These are phyloP conservation scores for Carex littledalei DNA, from an alignment of 176 grass and related monocot genomes.

Conservation along the genomic window DNA sequence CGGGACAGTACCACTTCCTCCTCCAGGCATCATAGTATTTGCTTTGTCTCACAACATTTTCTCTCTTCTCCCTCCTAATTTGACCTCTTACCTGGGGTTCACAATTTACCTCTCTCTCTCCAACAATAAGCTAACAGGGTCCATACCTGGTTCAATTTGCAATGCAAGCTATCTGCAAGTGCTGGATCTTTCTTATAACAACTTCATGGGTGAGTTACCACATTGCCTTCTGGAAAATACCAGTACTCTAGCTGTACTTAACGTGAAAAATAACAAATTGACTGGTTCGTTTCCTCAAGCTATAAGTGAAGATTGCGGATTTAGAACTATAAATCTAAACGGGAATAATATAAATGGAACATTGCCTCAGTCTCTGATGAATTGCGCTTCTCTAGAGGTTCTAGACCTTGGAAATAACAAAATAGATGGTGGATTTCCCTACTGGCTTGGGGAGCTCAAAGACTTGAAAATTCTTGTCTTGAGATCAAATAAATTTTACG, in stretches of 20 bases:
- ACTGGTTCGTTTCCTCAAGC: conserved; percentile 27
- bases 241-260: conserved; percentile 21
- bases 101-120: conserved; percentile 29
- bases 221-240: conserved; percentile 24
- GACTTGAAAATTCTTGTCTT: conserved; percentile 30
- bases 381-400: conserved; percentile 26
- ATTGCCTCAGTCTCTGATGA: conserved; percentile 20
- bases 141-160: conserved; percentile 34
- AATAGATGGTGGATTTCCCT: conserved; percentile 22
- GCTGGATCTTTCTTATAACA: conserved; percentile 49
- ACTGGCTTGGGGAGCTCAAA: conserved; percentile 27
- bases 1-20: conserved; percentile 39
- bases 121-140: conserved; percentile 29
- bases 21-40: neutral
- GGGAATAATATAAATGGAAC: conserved; percentile 30
- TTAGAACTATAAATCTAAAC: conserved; percentile 35
- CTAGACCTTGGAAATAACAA: conserved; percentile 40
- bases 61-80: conserved; percentile 6
- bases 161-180: conserved; percentile 34
- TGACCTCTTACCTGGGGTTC: conserved; percentile 16
- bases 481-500: conserved; percentile 32
- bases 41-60: conserved; percentile 51
- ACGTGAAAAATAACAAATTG: conserved; percentile 33
- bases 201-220: conserved; percentile 26
- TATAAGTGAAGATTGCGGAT: conserved; percentile 17